Base-by-base conservation (phyloP, 2,329 filamentous ascomycete species). In the Phyllosticta citribraziliensis region DNA sequence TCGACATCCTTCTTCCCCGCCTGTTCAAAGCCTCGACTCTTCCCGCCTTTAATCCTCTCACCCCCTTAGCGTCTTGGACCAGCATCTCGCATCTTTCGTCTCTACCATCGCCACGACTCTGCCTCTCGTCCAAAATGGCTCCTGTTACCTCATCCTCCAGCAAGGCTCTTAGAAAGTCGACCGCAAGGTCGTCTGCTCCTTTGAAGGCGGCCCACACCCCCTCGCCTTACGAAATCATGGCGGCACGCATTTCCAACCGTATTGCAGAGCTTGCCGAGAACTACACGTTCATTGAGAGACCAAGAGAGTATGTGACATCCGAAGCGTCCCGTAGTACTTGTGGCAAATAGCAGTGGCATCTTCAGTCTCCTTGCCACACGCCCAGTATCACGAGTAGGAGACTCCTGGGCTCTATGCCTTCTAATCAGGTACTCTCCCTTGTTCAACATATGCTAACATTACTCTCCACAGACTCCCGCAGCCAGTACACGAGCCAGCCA, bases 181-280 rank as follows among this genome's bases (percentile, higher is more conserved):
- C 52, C 55, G 57, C 57, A 22, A 60, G 57, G 20, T 61, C 58
- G 5, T 52, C 62, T 51, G 58, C 58, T 3, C 62, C 60, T 17
- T 51, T 56, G 12, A 17, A 57, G 10, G 56, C 58, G 12, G 30
- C 51, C 17, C 33, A 25, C 40, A 54, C 53, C 54, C 67, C 74
- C 50, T 79, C 77, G 35, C 76, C 78, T 40, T 80, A 80, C 69
- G 75, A 75, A 54, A 79, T 80, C 68, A 80, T 80, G 78, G 78
- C 77, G 9, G 74, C 72, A 53, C 66, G 78, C 52, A 79, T 80
- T 63, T 77, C 77, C 52, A 80, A 80, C 68, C 72, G 78, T 54
- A 77, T 80, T 12, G 78, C 77, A 5, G 78, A 80, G 66, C 79
- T 80, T 77, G 78, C 78, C 8, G 78, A 80, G 70, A 79, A 78